Evolutionary conservation across 2,329 filamentous ascomycete genomes (phyloP).

Genomic region (Shiraia sp.): DNA sequence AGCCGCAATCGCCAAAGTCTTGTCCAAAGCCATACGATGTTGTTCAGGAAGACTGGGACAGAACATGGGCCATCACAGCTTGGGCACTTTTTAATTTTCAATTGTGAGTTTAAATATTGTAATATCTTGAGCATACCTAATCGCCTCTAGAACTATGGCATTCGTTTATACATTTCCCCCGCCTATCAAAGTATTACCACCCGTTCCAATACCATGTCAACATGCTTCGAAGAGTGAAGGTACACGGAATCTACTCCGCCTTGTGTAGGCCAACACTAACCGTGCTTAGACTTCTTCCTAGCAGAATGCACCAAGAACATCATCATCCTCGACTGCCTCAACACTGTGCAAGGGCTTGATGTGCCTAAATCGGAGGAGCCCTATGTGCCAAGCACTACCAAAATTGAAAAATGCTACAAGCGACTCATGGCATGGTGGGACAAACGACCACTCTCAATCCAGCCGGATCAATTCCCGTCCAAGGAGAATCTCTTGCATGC

Average conservation of each 20-base stretch:
- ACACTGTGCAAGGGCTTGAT: conserved; percentile 15
- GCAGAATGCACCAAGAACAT: conserved; percentile 31
- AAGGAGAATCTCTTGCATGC: conserved; percentile 31
- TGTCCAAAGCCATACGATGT: conserved; percentile 14
- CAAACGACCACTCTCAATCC: conserved; percentile 14
- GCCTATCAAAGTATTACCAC: conserved; percentile 25
- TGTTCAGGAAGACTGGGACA: conserved; percentile 23
- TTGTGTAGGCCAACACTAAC: conserved; percentile 4
- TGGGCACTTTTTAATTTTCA: conserved; percentile 40
- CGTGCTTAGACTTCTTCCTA: conserved; percentile 26
- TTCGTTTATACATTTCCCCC: conserved; percentile 28
- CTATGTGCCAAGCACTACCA: conserved; percentile 15
- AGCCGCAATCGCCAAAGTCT: conserved; percentile 8
- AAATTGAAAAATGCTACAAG: conserved; percentile 24
- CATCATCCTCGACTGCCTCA: conserved; percentile 29
- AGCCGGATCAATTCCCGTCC: conserved; percentile 23
- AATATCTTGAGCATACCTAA: conserved; percentile 7
- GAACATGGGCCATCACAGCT: conserved; percentile 28
- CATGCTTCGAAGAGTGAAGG: conserved; percentile 21
- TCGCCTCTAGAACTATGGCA: conserved; percentile 25
- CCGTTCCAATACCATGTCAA: conserved; percentile 27
- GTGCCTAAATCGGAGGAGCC: background rate
- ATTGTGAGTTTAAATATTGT: conserved; percentile 20
- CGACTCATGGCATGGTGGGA: conserved; percentile 31
- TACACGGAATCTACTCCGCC: too few relatives aligned